Conservation (phyloP, 2,329 filamentous ascomycete genomes). For the Ambrosiella xylebori region DNA sequence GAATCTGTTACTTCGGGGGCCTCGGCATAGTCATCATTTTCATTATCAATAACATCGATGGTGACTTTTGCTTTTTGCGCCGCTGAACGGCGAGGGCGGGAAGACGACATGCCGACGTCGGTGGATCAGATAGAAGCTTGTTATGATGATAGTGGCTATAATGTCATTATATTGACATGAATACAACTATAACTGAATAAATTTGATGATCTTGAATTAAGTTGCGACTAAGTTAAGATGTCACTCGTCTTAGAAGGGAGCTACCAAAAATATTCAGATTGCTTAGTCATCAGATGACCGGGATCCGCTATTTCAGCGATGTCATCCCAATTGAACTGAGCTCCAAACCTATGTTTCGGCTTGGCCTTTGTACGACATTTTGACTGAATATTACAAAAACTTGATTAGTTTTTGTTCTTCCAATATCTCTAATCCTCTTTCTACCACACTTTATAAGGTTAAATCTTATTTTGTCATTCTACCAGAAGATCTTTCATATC, state of each 20-base stretch:
- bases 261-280: not conserved
- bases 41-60: constrained; percentile 17
- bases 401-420: not conserved
- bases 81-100: constrained; percentile 5
- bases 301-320: not conserved
- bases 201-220: not conserved
- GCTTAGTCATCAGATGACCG: not conserved
- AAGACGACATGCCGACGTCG: not conserved
- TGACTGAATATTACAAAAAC: not conserved
- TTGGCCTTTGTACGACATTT: not conserved
- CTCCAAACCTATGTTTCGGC: not conserved
- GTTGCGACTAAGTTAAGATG: not conserved
- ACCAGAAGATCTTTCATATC: no score
- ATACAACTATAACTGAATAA: not conserved
- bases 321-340: not conserved
- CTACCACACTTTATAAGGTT: not conserved
- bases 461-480: no score
- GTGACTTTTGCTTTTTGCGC: not conserved
- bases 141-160: not conserved
- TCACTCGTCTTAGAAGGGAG: not conserved
- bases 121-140: not conserved
- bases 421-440: not conserved
- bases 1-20: constrained; percentile 18
- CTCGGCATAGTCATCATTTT: constrained; percentile 20
- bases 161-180: no score